Percentiles rank a stretch among this genome's conserved stretches.
phyloP scores from a whole-genome alignment of 495 filamentous ascomycete genomes.

The Talaromyces nanjingensis region DNA sequence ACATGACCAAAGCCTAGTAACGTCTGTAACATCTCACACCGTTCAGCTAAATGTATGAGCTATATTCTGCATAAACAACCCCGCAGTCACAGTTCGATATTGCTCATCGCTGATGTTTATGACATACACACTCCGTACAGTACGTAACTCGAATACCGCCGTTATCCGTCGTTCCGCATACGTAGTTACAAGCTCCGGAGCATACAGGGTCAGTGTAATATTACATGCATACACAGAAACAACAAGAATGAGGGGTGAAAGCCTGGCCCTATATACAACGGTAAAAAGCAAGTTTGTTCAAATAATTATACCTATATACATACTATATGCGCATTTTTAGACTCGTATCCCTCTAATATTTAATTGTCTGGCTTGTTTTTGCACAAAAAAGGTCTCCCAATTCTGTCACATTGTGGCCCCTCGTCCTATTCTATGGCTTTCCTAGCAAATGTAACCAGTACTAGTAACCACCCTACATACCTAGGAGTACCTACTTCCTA shows the following conservation, averaged over 20 bases:
- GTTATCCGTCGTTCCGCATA: not conserved
- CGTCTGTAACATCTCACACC: not conserved
- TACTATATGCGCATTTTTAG: not conserved
- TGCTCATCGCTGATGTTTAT: not conserved
- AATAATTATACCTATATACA: not conserved
- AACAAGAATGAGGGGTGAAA: not conserved
- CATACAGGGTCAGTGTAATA: not conserved
- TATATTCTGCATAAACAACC: not conserved
- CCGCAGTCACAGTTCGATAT: not conserved
- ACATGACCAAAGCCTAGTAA: not conserved
- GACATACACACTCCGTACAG: not conserved
- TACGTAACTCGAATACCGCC: not conserved
- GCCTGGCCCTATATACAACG: not conserved
- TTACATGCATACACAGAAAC: not conserved
- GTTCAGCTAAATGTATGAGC: not conserved
- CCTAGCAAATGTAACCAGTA: not conserved
- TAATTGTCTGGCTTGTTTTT: too few relatives aligned
- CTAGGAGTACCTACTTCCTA: not conserved
- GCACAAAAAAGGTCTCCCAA: too few relatives aligned
- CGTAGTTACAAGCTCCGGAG: not conserved
- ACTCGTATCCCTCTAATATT: not conserved
- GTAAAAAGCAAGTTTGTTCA: not conserved
- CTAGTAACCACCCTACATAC: not conserved
- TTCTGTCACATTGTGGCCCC: not conserved
- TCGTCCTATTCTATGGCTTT: not conserved